Percentiles rank a stretch among this genome's conserved stretches.
Conservation (phyloP, 192 early-diverging fungal species). For the Allomyces macrogynus region DNA sequence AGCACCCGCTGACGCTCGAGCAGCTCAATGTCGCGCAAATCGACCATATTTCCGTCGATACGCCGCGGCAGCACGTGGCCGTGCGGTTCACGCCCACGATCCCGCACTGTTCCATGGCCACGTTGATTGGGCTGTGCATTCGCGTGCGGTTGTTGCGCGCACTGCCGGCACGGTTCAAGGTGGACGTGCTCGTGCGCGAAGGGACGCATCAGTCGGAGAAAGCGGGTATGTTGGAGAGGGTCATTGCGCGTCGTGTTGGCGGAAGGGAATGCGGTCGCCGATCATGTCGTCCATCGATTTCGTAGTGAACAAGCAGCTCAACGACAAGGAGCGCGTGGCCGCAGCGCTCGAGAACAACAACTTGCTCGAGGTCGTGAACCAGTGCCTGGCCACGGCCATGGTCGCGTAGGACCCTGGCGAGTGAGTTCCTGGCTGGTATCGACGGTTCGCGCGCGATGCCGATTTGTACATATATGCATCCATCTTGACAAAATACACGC, state of each 20-base stretch:
- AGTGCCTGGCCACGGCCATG: constrained; percentile 29
- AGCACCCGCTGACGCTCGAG: constrained; percentile 92
- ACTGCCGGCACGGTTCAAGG: constrained; percentile 78
- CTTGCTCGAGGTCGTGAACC: constrained; percentile 85
- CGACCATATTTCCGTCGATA: constrained; percentile 63
- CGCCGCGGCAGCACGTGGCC: constrained; percentile 38
- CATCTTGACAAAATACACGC: too few species aligned
- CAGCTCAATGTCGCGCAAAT: constrained; percentile 85
- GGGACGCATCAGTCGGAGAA: constrained; percentile 91
- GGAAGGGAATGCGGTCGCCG: not conserved
- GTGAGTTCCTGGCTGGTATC: too few species aligned
- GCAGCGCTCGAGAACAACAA: constrained; percentile 91
- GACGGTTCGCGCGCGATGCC: too few species aligned
- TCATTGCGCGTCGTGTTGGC: not conserved
- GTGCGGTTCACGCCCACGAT: constrained; percentile 93
- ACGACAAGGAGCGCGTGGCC: constrained; percentile 96
- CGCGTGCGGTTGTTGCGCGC: constrained; percentile 72
- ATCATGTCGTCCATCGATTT: not conserved
- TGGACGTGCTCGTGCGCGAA: constrained; percentile 72
- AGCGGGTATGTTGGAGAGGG: constrained; percentile 19
- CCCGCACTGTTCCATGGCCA: constrained; percentile 98
- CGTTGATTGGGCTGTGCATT: constrained; percentile 91
- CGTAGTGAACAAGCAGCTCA: constrained; percentile 87
- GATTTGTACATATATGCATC: too few species aligned
- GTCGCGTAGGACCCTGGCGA: too few species aligned